phyloP scores from a whole-genome alignment of 1,139 yeast genomes.

The Sugiyamaella castrensis region DNA sequence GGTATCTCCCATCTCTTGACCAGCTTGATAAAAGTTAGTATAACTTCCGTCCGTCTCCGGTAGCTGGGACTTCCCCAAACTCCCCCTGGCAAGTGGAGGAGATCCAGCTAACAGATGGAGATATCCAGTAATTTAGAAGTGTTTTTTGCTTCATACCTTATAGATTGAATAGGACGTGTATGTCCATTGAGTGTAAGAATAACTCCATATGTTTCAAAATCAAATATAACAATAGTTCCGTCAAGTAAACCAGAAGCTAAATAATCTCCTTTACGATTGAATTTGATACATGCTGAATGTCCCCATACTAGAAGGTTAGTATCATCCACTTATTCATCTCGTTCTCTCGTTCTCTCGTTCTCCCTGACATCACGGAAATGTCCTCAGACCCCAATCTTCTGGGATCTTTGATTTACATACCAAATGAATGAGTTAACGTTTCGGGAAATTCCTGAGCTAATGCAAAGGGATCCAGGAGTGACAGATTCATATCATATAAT shows the following conservation, averaged over 20 bases:
- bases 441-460: slow-evolving; percentile 94
- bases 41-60: no score
- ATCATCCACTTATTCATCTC: no score
- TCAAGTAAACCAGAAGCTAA: slow-evolving; percentile 80
- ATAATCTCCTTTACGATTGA: slow-evolving; percentile 78
- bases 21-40: slow-evolving; percentile 44
- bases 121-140: no score
- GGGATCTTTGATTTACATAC: slow-evolving; percentile 28
- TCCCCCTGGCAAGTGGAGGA: no score
- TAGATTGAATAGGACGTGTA: slow-evolving; percentile 67
- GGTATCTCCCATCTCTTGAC: slow-evolving; percentile 70
- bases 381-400: no score
- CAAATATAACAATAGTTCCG: slow-evolving; percentile 78
- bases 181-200: slow-evolving; percentile 60
- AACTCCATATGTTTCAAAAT: slow-evolving; percentile 63
- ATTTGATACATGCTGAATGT: slow-evolving; percentile 70
- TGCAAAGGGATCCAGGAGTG: slow-evolving; percentile 89
- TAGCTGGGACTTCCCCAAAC: no score
- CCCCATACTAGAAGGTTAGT: slow-evolving; percentile 42
- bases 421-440: slow-evolving; percentile 61
- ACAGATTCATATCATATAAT: slow-evolving; percentile 58
- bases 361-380: no score
- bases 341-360: no score
- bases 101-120: no score
- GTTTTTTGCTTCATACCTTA: slow-evolving; percentile 32